These are phyloP conservation scores for Cicer bijugum DNA, from an alignment of 306 rosid species.

Conservation along the genomic window DNA sequence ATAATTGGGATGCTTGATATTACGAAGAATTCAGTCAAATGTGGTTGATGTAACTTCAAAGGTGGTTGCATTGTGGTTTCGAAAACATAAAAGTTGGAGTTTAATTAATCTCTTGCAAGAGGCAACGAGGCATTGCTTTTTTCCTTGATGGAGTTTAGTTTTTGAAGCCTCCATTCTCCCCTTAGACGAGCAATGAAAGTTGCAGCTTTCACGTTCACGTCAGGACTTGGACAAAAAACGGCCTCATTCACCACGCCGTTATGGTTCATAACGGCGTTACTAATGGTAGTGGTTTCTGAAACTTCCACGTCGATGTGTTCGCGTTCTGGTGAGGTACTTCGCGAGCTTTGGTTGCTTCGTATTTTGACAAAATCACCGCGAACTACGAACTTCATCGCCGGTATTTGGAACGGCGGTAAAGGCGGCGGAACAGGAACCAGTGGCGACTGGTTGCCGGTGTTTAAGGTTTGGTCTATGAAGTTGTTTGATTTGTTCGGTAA, in stretches of 20 bases:
- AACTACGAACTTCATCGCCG: slow-evolving; percentile 55
- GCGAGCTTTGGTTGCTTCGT: slow-evolving; percentile 68
- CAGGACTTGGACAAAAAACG: slow-evolving; percentile 85
- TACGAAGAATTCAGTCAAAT: neutral
- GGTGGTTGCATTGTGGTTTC: neutral
- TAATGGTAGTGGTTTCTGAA: slow-evolving; percentile 23
- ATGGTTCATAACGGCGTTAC: slow-evolving; percentile 1
- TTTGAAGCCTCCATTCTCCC: slow-evolving; percentile 57
- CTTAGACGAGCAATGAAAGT: slow-evolving; percentile 51
- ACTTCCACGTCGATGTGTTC: slow-evolving; percentile 45
- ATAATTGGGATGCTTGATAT: neutral
- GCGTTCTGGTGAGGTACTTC: slow-evolving; percentile 65
- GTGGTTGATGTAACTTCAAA: neutral
- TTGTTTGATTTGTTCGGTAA: slow-evolving; percentile 53
- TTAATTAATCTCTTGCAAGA: neutral
- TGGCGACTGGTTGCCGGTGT: slow-evolving; percentile 60
- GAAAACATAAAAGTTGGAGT: neutral
- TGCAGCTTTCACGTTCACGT: slow-evolving; percentile 63
- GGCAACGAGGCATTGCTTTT: slow-evolving; percentile 46
- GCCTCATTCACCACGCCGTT: slow-evolving; percentile 47
- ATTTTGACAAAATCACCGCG: slow-evolving; percentile 63
- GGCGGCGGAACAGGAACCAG: slow-evolving; percentile 66
- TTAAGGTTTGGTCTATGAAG: slow-evolving; percentile 38
- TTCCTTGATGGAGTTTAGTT: slow-evolving; percentile 53
- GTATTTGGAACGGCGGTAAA: slow-evolving; percentile 61